A percentile compares a stretch with the other conserved stretches of the same genome.
phyloP scores from a whole-genome alignment of 1,284 basidiomycete genomes.

The Cutaneotrichosporon cyanovorans region DNA sequence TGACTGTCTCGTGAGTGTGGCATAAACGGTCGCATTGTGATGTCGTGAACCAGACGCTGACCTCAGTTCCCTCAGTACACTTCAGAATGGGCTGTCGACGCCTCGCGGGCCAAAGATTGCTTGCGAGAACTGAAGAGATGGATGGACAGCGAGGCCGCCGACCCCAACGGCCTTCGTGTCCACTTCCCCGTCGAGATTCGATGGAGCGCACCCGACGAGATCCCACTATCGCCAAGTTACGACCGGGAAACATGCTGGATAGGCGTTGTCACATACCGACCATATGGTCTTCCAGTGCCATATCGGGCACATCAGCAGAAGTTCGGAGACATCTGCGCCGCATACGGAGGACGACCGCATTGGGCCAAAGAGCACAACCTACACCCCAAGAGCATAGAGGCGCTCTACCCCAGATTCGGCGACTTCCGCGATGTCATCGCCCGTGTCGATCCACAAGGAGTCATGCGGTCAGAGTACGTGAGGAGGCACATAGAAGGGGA shows the following conservation, averaged over 20 bases:
- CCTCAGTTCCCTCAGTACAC: slow-evolving; percentile 75
- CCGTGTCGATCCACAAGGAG: slow-evolving; percentile 67
- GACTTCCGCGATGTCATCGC: slow-evolving; percentile 67
- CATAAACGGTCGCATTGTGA: no score
- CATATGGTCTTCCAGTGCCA: slow-evolving; percentile 80
- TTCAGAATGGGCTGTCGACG: slow-evolving; percentile 79
- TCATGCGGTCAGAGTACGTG: slow-evolving; percentile 58
- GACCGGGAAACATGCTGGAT: slow-evolving; percentile 82
- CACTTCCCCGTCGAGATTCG: slow-evolving; percentile 94
- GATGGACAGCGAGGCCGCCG: slow-evolving; percentile 61
- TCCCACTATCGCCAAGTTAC: slow-evolving; percentile 84
- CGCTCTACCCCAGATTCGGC: slow-evolving; percentile 73
- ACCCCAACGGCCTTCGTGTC: slow-evolving; percentile 66
- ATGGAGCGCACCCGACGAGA: slow-evolving; percentile 79
- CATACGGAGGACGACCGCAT: slow-evolving; percentile 78
- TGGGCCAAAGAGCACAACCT: slow-evolving; percentile 93
- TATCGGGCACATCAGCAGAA: slow-evolving; percentile 72
- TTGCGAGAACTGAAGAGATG: slow-evolving; percentile 68
- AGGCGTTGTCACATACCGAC: slow-evolving; percentile 91
- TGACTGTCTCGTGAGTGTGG: slow-evolving; percentile 51
- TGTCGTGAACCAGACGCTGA: background rate
- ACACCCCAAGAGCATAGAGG: slow-evolving; percentile 58
- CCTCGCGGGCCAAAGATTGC: slow-evolving; percentile 52
- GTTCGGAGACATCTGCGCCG: slow-evolving; percentile 69
- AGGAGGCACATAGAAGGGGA: slow-evolving; percentile 50